Evolutionary conservation across 176 grass and related monocot genomes (phyloP), one percentile per base, ranked within the genome.

Genomic region (Ampelocalamus luodianensis): DNA sequence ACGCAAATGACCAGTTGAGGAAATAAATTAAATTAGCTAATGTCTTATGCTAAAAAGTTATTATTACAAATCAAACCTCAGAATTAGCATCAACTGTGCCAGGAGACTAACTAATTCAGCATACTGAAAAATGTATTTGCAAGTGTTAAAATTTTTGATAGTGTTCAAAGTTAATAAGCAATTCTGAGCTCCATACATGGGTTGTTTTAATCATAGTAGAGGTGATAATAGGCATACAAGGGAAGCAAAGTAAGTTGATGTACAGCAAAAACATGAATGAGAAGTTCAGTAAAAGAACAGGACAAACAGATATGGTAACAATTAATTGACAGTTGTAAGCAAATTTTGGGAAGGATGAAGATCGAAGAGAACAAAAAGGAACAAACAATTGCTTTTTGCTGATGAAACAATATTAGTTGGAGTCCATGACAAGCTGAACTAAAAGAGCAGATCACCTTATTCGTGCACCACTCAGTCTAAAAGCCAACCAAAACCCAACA

Each of bases 191-290:
- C 34, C 45, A 42, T 72, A 55, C 0, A 56, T 49, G 10, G 20
- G 8, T 15, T 71, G 45, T 51, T 58, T 59, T 29, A 20, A 12
- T 53, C n/a, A 88, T 15, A 10, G 5, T 16, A 65, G 44, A 71
- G 64, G 10, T 27, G 20, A 78, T 24, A 79, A 79, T 79, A 49
- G 34, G 29, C 60, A 82, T 61, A 61, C 40, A 61, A 78, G 23
- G 36, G 23, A 10, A 18, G 17, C 16, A 63, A 62, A 29, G 8
- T 14, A 77, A 77, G 20, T 38, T 55, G 3, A 64, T 76, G 11
- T 22, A 43, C 20, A 64, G 22, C 3, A 48, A 39, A 49, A 49
- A 75, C 26, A 22, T 38, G 26, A 64, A 64, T 20, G 59, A 3
- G 8, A 75, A 64, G 26, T 37, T 40, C 49, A 74, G 78, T 24